These are phyloP conservation scores for Eimeria necatrix DNA, from an alignment of 169 alveolate genomes.

Conservation along the genomic window DNA sequence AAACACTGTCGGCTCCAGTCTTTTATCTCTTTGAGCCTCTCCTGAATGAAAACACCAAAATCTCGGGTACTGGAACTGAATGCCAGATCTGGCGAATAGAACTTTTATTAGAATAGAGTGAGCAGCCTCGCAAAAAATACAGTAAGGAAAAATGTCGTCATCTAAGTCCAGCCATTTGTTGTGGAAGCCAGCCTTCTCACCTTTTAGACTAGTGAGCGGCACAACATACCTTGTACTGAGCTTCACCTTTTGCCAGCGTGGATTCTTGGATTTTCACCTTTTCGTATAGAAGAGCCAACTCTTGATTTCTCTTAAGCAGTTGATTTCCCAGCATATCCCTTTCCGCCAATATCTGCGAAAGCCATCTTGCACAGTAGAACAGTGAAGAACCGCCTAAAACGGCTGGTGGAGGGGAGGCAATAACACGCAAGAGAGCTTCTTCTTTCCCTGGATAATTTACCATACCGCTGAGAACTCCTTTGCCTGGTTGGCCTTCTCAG, in stretches of 20 bases:
- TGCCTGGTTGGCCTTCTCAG: constrained; percentile 90
- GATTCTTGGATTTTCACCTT: constrained; percentile 94
- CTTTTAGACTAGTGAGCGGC: background rate
- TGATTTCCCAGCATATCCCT: constrained; percentile 95
- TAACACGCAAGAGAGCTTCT: background rate
- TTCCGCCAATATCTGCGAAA: constrained; percentile 86
- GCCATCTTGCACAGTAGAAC: background rate
- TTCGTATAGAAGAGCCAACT: constrained; percentile 95
- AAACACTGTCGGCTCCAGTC: constrained; percentile 89
- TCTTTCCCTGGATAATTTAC: background rate
- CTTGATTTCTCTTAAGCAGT: constrained; percentile 95
- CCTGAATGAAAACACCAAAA: constrained; percentile 79
- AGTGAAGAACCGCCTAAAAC: background rate
- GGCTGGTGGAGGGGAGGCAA: no score
- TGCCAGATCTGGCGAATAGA: background rate
- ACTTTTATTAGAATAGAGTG: background rate
- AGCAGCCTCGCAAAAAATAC: no score
- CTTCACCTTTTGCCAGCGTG: constrained; percentile 94
- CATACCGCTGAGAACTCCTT: constrained; percentile 90
- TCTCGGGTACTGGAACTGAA: background rate
- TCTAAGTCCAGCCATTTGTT: background rate
- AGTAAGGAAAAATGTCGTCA: no score
- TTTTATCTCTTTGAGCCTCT: constrained; percentile 90
- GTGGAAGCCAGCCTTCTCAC: background rate
- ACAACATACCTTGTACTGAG: constrained; percentile 80